phyloP scores from a whole-genome alignment of 495 filamentous ascomycete species.

The Sordaria brevicollis region DNA sequence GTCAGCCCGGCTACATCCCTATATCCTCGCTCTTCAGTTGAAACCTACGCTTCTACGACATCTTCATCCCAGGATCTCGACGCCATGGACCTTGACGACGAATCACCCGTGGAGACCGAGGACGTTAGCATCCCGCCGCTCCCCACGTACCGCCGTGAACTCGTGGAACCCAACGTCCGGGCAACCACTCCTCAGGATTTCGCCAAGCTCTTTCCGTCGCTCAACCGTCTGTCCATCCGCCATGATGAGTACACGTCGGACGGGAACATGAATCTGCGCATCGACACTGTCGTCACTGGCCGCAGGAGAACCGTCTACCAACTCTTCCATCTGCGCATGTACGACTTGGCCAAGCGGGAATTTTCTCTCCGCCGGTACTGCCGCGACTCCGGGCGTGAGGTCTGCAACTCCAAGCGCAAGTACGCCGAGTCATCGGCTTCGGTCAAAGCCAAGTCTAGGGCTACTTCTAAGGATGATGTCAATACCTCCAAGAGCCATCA shows the following conservation, averaged over 20 bases:
- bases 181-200: slow-evolving; percentile 77
- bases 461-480: neutral
- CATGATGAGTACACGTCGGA: slow-evolving; percentile 89
- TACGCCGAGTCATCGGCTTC: slow-evolving; percentile 39
- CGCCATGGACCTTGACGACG: slow-evolving; percentile 45
- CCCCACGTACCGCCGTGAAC: slow-evolving; percentile 50
- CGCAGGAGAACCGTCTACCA: slow-evolving; percentile 58
- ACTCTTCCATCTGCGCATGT: slow-evolving; percentile 92
- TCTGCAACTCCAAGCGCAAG: slow-evolving; percentile 76
- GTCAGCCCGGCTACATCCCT: slow-evolving; percentile 36
- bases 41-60: slow-evolving; percentile 71
- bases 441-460: slow-evolving; percentile 8
- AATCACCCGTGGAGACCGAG: slow-evolving; percentile 31
- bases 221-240: slow-evolving; percentile 66
- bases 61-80: slow-evolving; percentile 55
- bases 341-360: slow-evolving; percentile 75
- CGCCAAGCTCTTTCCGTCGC: slow-evolving; percentile 76
- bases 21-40: slow-evolving; percentile 54
- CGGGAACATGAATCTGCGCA: slow-evolving; percentile 93
- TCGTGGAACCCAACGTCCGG: slow-evolving; percentile 51
- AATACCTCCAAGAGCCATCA: neutral
- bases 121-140: slow-evolving; percentile 35
- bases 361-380: slow-evolving; percentile 90
- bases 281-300: slow-evolving; percentile 64
- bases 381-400: slow-evolving; percentile 84